Evolutionary conservation across 2,329 filamentous ascomycete species (phyloP), one percentile per base, ranked within the genome.

Genomic region (Colletotrichum spinosum): DNA sequence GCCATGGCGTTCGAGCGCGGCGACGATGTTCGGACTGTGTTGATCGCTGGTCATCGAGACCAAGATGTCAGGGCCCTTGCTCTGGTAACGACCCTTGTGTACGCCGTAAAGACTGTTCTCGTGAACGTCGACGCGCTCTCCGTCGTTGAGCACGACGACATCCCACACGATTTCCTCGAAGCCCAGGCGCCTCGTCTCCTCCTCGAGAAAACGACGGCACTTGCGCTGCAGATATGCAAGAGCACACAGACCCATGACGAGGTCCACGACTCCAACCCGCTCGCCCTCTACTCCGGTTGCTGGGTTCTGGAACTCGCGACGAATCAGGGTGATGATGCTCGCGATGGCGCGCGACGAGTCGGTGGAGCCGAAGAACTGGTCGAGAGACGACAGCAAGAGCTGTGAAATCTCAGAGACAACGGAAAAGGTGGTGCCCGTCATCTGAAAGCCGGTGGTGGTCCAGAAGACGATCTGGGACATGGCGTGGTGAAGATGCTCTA

Each of bases 261-360:
- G 78, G 72, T 91, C 88, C 5, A 83, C 75, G 12, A 90, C 83
- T 2, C 87, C 84, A 25, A 91, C 86, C 50, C 79, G 83, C 71
- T 90, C 88, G 8, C 86, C 86, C 50, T 83, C 80, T 3, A 80
- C 78, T 6, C 87, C 88, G 0, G 87, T 89, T 8, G 85, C 83
- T 0, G 88, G 87, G 63, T 89, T 88, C 56, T 85, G 83, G 64
- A 91, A 89, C 73, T 91, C 89, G 62, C 87, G 83, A 37, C 87
- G 83, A 51, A 91, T 84, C 38, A 91, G 77, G 1, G 86, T 86
- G 68, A 91, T 83, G 70, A 91, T 90, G 72, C 87, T 88, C 2
- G 88, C 87, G 64, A 91, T 89, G 10, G 89, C 88, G 45, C 88
- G 79, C 2, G 88, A 90, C 2, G 88, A 90, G 72, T 91, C 89